Evolutionary conservation across 176 grass and related monocot genomes (phyloP).

Genomic region (barley (Hordeum vulgare)): DNA sequence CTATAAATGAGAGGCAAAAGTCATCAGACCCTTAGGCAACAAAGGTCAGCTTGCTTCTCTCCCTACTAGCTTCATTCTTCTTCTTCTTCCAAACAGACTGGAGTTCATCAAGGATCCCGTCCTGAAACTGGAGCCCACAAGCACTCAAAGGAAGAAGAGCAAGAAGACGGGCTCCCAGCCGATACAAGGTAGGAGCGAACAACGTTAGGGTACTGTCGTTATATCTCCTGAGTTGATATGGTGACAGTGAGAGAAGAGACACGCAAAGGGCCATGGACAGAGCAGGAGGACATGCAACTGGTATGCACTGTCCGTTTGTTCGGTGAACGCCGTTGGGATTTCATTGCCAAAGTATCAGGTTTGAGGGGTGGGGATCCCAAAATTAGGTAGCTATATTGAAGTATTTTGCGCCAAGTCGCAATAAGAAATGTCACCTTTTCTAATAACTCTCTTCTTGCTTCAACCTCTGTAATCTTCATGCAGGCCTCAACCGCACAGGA

Average conservation of each 20-base stretch:
- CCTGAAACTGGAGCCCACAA: slow-evolving; percentile 49
- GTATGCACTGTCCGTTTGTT: slow-evolving; percentile 94
- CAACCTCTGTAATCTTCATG: slow-evolving; percentile 4
- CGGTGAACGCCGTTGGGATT: slow-evolving; percentile 99
- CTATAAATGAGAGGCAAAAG: slow-evolving; percentile 84
- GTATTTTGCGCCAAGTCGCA: slow-evolving; percentile 41
- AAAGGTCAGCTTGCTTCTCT: slow-evolving; percentile 21
- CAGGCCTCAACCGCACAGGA: slow-evolving; percentile 81
- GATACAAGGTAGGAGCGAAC: slow-evolving; percentile 41
- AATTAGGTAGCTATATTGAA: slow-evolving; percentile 41
- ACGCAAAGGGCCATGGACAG: slow-evolving; percentile 79
- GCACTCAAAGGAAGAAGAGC: slow-evolving; percentile 39
- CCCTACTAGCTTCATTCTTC: slow-evolving; percentile 18
- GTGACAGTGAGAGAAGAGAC: slow-evolving; percentile 85
- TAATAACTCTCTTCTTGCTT: slow-evolving; percentile 31
- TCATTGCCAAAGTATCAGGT: slow-evolving; percentile 98
- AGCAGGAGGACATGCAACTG: slow-evolving; percentile 97
- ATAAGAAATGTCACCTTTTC: slow-evolving; percentile 10
- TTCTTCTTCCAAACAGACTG: slow-evolving; percentile 24
- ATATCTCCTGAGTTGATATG: slow-evolving; percentile 40
- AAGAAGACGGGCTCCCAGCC: slow-evolving; percentile 33
- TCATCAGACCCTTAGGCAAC: slow-evolving; percentile 43
- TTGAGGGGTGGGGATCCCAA: slow-evolving; percentile 89
- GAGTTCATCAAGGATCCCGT: slow-evolving; percentile 30
- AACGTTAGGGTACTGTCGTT: slow-evolving; percentile 26